Conservation (phyloP, 805 yeast genomes). For the Wickerhamomyces queroliae region DNA sequence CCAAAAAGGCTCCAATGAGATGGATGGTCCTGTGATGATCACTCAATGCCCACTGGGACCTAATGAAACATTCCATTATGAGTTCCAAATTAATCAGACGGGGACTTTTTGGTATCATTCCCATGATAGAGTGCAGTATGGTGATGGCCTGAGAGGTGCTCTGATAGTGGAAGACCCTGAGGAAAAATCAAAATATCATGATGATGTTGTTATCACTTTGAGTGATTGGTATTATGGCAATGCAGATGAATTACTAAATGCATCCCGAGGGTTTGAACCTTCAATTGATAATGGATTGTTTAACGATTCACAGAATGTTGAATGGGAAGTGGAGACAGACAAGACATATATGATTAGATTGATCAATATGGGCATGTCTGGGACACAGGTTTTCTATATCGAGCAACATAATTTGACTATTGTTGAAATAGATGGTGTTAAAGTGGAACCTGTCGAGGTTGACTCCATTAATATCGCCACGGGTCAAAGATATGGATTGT, state of each 20-base stretch:
- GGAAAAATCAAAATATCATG: slow-evolving; percentile 32
- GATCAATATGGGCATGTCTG: slow-evolving; percentile 52
- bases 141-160: slow-evolving; percentile 45
- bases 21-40: slow-evolving; percentile 46
- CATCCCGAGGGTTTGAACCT: slow-evolving; percentile 43
- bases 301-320: slow-evolving; percentile 42
- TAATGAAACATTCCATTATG: slow-evolving; percentile 35
- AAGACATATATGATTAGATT: slow-evolving; percentile 44
- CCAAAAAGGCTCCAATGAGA: slow-evolving; percentile 39
- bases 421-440: slow-evolving; percentile 56
- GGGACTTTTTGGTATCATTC: slow-evolving; percentile 58
- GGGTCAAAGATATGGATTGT: slow-evolving; percentile 72
- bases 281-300: slow-evolving; percentile 39
- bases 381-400: slow-evolving; percentile 47
- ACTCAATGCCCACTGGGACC: slow-evolving; percentile 44
- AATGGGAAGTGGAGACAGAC: slow-evolving; percentile 34
- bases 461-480: slow-evolving; percentile 52
- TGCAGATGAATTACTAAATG: slow-evolving; percentile 28
- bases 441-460: slow-evolving; percentile 42
- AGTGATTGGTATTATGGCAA: slow-evolving; percentile 46
- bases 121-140: slow-evolving; percentile 39
- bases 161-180: slow-evolving; percentile 34
- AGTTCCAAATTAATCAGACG: slow-evolving; percentile 34
- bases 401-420: slow-evolving; percentile 48
- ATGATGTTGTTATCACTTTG: slow-evolving; percentile 36